A percentile compares a stretch with the other conserved stretches of the same genome.
Evolutionary conservation across 805 yeast genomes (phyloP).

Genomic region (Zygotorulaspora chibaensis): DNA sequence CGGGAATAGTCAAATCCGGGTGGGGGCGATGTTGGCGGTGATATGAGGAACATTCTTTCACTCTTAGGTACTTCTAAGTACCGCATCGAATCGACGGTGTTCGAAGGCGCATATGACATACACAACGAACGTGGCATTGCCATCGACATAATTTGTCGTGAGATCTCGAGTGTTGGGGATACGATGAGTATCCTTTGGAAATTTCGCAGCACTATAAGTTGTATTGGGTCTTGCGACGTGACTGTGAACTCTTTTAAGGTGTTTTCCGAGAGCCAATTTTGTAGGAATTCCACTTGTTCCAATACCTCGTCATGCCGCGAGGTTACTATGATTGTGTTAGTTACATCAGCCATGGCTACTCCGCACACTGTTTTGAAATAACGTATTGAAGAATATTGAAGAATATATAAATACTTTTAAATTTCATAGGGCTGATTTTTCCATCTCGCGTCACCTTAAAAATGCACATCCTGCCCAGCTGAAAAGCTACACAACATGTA

Average conservation of each 20-base stretch:
- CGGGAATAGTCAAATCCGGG: constrained; percentile 38
- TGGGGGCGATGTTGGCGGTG: constrained; percentile 43
- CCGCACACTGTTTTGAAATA: no score
- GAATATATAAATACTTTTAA: background rate
- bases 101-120: constrained; percentile 16
- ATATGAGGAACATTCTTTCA: constrained; percentile 36
- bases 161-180: constrained; percentile 15
- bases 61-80: constrained; percentile 35
- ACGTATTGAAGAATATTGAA: background rate
- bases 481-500: constrained; percentile 52
- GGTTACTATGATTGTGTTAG: constrained; percentile 29
- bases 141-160: constrained; percentile 1
- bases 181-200: constrained; percentile 25
- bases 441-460: constrained; percentile 16
- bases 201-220: constrained; percentile 21
- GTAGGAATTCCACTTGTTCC: constrained; percentile 11
- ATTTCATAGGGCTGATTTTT: background rate
- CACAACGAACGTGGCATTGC: constrained; percentile 4
- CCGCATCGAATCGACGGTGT: constrained; percentile 8
- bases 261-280: constrained; percentile 20
- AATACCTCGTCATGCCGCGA: constrained; percentile 9
- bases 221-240: constrained; percentile 18
- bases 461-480: constrained; percentile 40
- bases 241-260: constrained; percentile 17
- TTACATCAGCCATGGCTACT: constrained; percentile 5